phyloP scores from a whole-genome alignment of 1,139 yeast genomes.

The Debaryomyces psychrophilus region DNA sequence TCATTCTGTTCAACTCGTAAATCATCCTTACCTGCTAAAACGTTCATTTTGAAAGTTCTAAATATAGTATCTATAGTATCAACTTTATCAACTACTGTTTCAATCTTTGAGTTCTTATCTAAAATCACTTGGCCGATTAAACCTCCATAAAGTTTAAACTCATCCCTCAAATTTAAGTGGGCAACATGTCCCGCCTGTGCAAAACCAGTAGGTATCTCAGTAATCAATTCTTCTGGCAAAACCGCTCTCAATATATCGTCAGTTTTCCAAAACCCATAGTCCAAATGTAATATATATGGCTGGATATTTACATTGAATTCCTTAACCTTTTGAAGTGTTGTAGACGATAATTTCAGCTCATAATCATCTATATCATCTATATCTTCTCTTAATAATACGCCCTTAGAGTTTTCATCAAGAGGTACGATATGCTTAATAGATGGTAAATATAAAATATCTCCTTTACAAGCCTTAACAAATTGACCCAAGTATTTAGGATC shows the following conservation, averaged over 20 bases:
- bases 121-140: slow-evolving; percentile 88
- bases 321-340: slow-evolving; percentile 47
- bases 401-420: slow-evolving; percentile 50
- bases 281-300: slow-evolving; percentile 60
- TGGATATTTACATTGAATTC: slow-evolving; percentile 50
- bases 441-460: slow-evolving; percentile 63
- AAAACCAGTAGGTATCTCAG: slow-evolving; percentile 86
- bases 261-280: slow-evolving; percentile 81
- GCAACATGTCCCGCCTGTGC: slow-evolving; percentile 97
- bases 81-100: slow-evolving; percentile 92
- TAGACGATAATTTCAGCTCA: slow-evolving; percentile 39
- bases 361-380: slow-evolving; percentile 45
- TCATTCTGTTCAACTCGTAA: slow-evolving; percentile 86
- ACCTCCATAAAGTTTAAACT: slow-evolving; percentile 78
- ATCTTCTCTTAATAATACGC: slow-evolving; percentile 63
- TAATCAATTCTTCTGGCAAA: slow-evolving; percentile 69
- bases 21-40: slow-evolving; percentile 79
- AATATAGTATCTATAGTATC: slow-evolving; percentile 85
- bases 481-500: slow-evolving; percentile 64
- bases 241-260: slow-evolving; percentile 82
- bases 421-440: slow-evolving; percentile 67
- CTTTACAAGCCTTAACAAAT: slow-evolving; percentile 55
- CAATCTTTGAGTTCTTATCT: slow-evolving; percentile 78
- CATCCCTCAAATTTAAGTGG: slow-evolving; percentile 82
- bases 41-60: slow-evolving; percentile 92